These are phyloP conservation scores for Plasmodium knowlesi DNA, from an alignment of 169 alveolate species.

Conservation along the genomic window DNA sequence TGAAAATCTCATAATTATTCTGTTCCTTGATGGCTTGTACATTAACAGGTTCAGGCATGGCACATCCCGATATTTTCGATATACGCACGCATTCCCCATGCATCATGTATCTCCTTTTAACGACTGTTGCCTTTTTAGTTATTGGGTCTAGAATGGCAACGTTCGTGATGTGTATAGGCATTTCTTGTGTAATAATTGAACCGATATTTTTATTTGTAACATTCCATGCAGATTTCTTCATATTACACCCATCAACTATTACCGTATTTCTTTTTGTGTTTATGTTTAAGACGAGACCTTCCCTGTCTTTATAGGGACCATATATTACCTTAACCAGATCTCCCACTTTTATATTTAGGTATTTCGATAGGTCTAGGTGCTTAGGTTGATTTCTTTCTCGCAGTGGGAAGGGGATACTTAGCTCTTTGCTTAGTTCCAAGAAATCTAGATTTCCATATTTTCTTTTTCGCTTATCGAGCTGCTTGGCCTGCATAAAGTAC, in stretches of 20 bases:
- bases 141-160: slow-evolving; percentile 93
- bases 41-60: slow-evolving; percentile 84
- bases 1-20: slow-evolving; percentile 77
- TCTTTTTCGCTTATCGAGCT: slow-evolving; percentile 80
- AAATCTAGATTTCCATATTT: slow-evolving; percentile 82
- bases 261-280: slow-evolving; percentile 86
- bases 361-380: slow-evolving; percentile 83
- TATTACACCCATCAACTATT: slow-evolving; percentile 90
- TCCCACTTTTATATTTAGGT: slow-evolving; percentile 87
- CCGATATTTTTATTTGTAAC: slow-evolving; percentile 78
- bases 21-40: slow-evolving; percentile 74
- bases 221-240: slow-evolving; percentile 89
- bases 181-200: slow-evolving; percentile 87
- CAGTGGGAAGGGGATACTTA: slow-evolving; percentile 86
- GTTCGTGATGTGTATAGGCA: slow-evolving; percentile 93
- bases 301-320: slow-evolving; percentile 89
- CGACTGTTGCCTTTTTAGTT: slow-evolving; percentile 90
- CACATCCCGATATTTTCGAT: slow-evolving; percentile 87
- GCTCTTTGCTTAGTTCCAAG: slow-evolving; percentile 84
- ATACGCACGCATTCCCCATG: slow-evolving; percentile 91
- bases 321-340: slow-evolving; percentile 90
- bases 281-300: slow-evolving; percentile 89
- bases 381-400: slow-evolving; percentile 83
- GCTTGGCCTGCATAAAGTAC: slow-evolving; percentile 85
- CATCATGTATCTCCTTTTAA: slow-evolving; percentile 88